phyloP scores from a whole-genome alignment of 306 rosid genomes.

The Acacia melanoxylon region DNA sequence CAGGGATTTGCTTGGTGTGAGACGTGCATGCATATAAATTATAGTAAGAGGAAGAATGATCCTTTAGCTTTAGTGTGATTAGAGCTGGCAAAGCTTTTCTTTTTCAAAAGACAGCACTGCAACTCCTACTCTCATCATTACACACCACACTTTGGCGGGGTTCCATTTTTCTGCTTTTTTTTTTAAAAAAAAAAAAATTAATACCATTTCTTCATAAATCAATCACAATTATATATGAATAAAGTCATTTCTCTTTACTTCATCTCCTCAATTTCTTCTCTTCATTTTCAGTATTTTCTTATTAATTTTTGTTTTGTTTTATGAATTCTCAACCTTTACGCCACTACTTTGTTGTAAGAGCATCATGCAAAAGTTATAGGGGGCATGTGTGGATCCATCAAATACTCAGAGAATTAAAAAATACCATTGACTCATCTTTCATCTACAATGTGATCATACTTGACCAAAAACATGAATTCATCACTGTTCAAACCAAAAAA shows the following conservation, averaged over 20 bases:
- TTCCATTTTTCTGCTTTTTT: not conserved
- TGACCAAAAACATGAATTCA: not conserved
- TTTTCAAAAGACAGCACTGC: conserved; percentile 48
- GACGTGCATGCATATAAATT: not conserved
- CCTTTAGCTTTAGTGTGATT: not conserved
- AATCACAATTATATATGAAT: conserved; percentile 27
- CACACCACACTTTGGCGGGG: conserved; percentile 51
- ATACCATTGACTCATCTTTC: too few relatives aligned
- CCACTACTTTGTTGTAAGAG: conserved; percentile 31
- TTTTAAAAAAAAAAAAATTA: too few relatives aligned
- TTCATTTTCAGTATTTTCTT: not conserved
- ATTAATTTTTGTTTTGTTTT: not conserved
- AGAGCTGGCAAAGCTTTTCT: conserved; percentile 35
- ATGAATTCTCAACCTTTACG: conserved; percentile 30
- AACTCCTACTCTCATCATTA: conserved; percentile 62
- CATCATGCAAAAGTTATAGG: not conserved
- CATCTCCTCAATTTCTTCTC: conserved; percentile 38
- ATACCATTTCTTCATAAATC: not conserved
- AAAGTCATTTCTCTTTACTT: conserved; percentile 55
- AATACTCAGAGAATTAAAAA: not conserved
- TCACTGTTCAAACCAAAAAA: not conserved
- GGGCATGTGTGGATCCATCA: not conserved
- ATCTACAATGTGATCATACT: not conserved
- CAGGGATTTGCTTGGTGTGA: not conserved
- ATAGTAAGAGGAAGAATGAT: not conserved